Base-by-base conservation (phyloP, 495 filamentous ascomycete genomes). In the Alectoria sarmentosa region DNA sequence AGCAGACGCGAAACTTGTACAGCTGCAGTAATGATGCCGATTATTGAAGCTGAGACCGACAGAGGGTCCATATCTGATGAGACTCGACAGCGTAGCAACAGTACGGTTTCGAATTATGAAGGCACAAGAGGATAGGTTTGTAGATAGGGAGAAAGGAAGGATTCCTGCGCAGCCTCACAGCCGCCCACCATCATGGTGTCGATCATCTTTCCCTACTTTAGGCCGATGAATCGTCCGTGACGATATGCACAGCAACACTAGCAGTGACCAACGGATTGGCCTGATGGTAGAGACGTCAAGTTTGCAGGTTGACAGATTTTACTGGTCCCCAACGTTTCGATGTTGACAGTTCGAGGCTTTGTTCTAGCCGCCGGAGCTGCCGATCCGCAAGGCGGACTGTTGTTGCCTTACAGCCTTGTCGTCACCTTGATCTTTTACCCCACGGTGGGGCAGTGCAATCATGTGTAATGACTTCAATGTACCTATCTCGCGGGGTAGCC, bases 11-110 rank as follows among this genome's bases (percentile, higher is more conserved):
- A 66, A 28, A 70, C 49, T 39, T 70, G 66, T 14, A 67, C 34
- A 57, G 66, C 69, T 58, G 69, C 69, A 17, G 57, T 58, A 21
- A 42, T 64, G 4, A 70, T 62, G 9, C 69, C 69, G 54, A 70
- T 34, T 21, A 70, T 65, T n/a, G 69, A 68, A 36, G 54, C 66
- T n/a, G 69, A 60, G 37, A 70, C 41, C 4, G 69, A 66, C 26
- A 70, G 49, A 14, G 69, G 69, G 30, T 70, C 69, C 69, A 70
- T 70, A 3, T 34, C 26, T 60, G 17, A 36, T 46, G 61, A 23
- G 37, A 30, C 0, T 58, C 10, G 32, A 36, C 2, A 57, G 10
- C 44, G 36, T 1, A 15, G 7, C 17, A 19, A 15, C 4, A 17
- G 17, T 10, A 30, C 4, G 10, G 23, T 13, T 46, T 14, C 2